Conservation (phyloP, 306 rosid genomes). For the Dalbergia cochinchinensis region DNA sequence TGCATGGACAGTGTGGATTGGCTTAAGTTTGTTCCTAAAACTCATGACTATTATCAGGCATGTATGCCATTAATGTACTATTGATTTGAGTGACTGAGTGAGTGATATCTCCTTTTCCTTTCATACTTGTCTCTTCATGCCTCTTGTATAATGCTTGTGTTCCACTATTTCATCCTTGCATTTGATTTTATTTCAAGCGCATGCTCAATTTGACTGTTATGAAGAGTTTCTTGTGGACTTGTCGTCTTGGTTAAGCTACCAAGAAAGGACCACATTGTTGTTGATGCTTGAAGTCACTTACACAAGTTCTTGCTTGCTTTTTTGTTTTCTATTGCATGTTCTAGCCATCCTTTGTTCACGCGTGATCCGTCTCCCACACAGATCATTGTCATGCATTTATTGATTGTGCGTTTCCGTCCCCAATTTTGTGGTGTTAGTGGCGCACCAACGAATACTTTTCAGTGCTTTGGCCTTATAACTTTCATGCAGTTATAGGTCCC, state of each 20-base stretch:
- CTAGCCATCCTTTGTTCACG: neutral
- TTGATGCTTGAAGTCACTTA: neutral
- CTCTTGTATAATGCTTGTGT: constrained; percentile 3
- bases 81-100: neutral
- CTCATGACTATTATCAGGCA: constrained; percentile 23
- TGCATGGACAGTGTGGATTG: constrained; percentile 32
- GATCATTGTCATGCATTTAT: constrained; percentile 40
- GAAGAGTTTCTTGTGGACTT: constrained; percentile 6
- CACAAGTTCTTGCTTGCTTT: neutral
- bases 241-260: neutral
- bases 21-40: constrained; percentile 5
- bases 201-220: neutral
- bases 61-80: constrained; percentile 21
- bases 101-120: neutral
- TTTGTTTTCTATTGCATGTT: neutral
- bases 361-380: constrained; percentile 31
- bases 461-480: constrained; percentile 38
- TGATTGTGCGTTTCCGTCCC: constrained; percentile 29
- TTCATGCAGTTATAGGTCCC: constrained; percentile 41
- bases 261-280: neutral
- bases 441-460: constrained; percentile 46
- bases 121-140: neutral
- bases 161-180: neutral
- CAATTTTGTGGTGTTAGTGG: constrained; percentile 43
- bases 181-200: neutral